phyloP scores from a whole-genome alignment of 1,139 yeast species.

The Candida gigantensis region DNA sequence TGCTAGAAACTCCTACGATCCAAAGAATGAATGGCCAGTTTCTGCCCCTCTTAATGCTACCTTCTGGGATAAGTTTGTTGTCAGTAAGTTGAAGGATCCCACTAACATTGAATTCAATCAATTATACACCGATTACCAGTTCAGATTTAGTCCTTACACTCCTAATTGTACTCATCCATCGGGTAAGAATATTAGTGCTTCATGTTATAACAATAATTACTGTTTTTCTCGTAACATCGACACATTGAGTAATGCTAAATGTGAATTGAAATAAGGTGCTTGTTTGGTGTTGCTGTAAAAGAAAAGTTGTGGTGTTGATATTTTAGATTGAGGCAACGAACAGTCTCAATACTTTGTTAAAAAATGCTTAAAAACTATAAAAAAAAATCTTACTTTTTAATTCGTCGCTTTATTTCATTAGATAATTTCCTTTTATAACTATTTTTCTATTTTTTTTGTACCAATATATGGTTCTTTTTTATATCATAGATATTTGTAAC shows the following conservation, averaged over 20 bases:
- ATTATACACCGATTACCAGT: conserved; percentile 45
- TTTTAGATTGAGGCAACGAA: no score
- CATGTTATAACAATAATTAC: conserved; percentile 33
- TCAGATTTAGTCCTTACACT: conserved; percentile 52
- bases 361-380: no score
- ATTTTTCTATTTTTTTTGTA: no score
- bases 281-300: conserved; percentile 1
- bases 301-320: no score
- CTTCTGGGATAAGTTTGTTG: conserved; percentile 52
- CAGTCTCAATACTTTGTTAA: no score
- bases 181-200: conserved; percentile 17
- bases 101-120: conserved; percentile 44
- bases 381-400: no score
- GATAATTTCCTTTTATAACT: no score
- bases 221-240: conserved; percentile 22
- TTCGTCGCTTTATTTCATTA: no score
- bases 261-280: no score
- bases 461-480: no score
- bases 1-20: conserved; percentile 52
- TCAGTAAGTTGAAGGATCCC: conserved; percentile 32
- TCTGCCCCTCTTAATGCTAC: conserved; percentile 57
- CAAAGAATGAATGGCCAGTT: conserved; percentile 49
- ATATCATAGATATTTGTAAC: no score
- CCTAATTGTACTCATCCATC: conserved; percentile 41
- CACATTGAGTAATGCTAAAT: neutral